Evolutionary conservation across 495 filamentous ascomycete genomes (phyloP).

Genomic region (Penicillium bovifimosum): DNA sequence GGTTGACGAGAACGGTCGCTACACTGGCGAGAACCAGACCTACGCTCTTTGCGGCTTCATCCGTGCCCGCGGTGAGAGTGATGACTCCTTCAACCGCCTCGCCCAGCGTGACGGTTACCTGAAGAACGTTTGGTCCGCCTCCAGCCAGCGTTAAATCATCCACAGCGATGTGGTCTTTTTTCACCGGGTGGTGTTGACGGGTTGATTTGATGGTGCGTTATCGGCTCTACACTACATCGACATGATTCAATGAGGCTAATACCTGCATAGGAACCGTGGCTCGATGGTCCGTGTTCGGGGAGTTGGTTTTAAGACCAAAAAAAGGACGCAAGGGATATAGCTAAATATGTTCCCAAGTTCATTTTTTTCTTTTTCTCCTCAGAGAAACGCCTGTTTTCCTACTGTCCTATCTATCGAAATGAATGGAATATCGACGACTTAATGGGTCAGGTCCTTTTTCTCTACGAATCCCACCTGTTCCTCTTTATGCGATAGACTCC

Average conservation of each 20-base stretch:
- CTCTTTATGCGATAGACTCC: slow-evolving; percentile 14
- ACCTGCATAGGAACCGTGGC: slow-evolving; percentile 23
- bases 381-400: slow-evolving; percentile 26
- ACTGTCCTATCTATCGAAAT: slow-evolving; percentile 30
- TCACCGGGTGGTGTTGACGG: slow-evolving; percentile 23
- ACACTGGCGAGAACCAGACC: slow-evolving; percentile 94
- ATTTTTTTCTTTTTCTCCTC: slow-evolving; percentile 19
- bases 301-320: slow-evolving; percentile 22
- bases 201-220: slow-evolving; percentile 33
- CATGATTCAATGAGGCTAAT: not conserved
- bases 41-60: slow-evolving; percentile 98
- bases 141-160: slow-evolving; percentile 57
- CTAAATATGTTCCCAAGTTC: slow-evolving; percentile 17
- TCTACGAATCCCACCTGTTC: slow-evolving; percentile 17
- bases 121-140: slow-evolving; percentile 89
- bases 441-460: slow-evolving; percentile 22
- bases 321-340: slow-evolving; percentile 19
- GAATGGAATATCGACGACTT: slow-evolving; percentile 34
- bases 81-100: slow-evolving; percentile 93
- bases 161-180: slow-evolving; percentile 12
- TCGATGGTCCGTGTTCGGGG: slow-evolving; percentile 30
- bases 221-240: not conserved
- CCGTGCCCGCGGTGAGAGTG: slow-evolving; percentile 92
- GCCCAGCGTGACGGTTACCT: slow-evolving; percentile 92
- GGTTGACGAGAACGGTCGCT: slow-evolving; percentile 92